Base-by-base conservation (phyloP, 352 stramenopile genomes). In the Globisporangium rhizosaccharum region DNA sequence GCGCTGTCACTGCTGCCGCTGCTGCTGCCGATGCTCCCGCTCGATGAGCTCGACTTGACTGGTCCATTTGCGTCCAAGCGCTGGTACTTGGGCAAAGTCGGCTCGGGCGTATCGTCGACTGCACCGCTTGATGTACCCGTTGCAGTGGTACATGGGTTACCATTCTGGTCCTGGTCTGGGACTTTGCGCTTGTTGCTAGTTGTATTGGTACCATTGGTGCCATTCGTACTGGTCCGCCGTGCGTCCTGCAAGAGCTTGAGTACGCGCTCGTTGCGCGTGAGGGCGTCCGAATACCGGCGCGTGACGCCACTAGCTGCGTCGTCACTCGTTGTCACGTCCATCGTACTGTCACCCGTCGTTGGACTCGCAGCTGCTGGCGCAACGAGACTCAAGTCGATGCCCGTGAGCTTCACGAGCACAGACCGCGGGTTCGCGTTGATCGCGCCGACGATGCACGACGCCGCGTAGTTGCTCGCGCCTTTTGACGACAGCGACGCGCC, bases 341-440 rank as follows among this genome's bases (percentile, higher is more conserved):
- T 12, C 11, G 44, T 7, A 1, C 17, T 57, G 12, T 53, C 39
- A 2, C 33, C 53, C 45, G 46, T 28, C 45, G 58, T 36, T 57
- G 18, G 11, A 47, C 26, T 7, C 33, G 37, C 44, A 44, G 44
- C 20, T 18, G 25, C 12, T 14, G 61, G 50, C 37, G 82, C 65
- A 14, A 85, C 68, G 17, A 87, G 66, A 61, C 69, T 70, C 15
- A 91, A 64, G 53, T 91, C 82, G 17, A 91, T 79, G 36, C 83
- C 83, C 15, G 83, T 87, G n/a, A 92, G 68, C 67, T 92, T 92
- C 57, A 85, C 77, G 41, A 92, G 62, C 60, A 76, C 68, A 26
- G 80, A 85, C 62, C 79, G 70, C 28, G 62, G 59, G 59, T 92
- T 92, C 37, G 73, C 72, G 57, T 87, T 81, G 44, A 92, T 79